Conservation (phyloP, 257 asterid genomes). For the Capsicum baccatum region DNA sequence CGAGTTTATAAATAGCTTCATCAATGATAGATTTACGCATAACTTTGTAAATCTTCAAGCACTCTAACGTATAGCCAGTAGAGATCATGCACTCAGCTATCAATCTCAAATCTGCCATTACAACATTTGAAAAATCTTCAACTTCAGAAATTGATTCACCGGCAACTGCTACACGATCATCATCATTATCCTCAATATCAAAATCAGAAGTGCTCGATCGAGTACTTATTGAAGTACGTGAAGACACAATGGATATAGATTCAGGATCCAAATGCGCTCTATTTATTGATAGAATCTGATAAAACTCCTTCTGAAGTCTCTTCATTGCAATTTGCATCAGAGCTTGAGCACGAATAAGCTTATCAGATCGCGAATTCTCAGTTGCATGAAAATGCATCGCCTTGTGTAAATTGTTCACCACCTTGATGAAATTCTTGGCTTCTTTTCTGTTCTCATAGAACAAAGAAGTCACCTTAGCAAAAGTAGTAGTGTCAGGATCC, state of each 20-base stretch:
- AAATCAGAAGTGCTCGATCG: conserved; percentile 56
- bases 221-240: conserved; percentile 48
- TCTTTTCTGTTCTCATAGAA: conserved; percentile 68
- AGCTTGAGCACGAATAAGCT: conserved; percentile 63
- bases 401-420: conserved; percentile 58
- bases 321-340: conserved; percentile 83
- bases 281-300: conserved; percentile 75
- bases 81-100: conserved; percentile 87
- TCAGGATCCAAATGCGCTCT: conserved; percentile 88
- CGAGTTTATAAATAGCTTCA: conserved; percentile 67
- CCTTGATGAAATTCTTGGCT: conserved; percentile 63
- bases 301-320: conserved; percentile 80
- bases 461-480: conserved; percentile 70
- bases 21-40: conserved; percentile 85
- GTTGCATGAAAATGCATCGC: conserved; percentile 64
- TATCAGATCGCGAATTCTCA: conserved; percentile 59
- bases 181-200: conserved; percentile 35
- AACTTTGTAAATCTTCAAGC: conserved; percentile 64
- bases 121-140: conserved; percentile 57
- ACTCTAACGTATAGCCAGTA: conserved; percentile 72
- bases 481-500: conserved; percentile 57
- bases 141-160: conserved; percentile 49
- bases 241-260: conserved; percentile 71
- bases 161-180: conserved; percentile 42
- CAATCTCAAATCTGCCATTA: conserved; percentile 69